Percentiles rank a stretch among this genome's conserved stretches.
These are phyloP conservation scores for Rhodomyrtus tomentosa DNA, from an alignment of 345 rosid species.

Conservation along the genomic window DNA sequence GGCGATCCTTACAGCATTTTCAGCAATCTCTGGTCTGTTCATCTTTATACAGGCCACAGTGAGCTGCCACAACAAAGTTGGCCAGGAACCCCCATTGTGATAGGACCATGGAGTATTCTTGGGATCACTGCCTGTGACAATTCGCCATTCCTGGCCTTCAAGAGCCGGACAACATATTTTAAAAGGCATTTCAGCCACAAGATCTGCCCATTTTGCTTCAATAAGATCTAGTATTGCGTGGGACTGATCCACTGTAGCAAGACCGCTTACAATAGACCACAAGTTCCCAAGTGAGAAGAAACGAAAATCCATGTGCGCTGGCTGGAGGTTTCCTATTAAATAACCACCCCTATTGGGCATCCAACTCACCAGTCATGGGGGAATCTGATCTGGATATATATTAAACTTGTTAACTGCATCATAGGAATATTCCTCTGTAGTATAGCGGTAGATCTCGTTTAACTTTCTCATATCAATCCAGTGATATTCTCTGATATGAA, in stretches of 20 bases:
- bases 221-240: conserved; percentile 79
- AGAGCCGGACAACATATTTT: conserved; percentile 80
- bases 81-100: conserved; percentile 95
- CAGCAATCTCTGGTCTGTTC: conserved; percentile 80
- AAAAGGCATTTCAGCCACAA: conserved; percentile 81
- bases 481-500: conserved; percentile 86
- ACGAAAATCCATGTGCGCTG: conserved; percentile 95
- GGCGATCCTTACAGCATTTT: conserved; percentile 55
- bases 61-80: conserved; percentile 95
- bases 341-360: conserved; percentile 81
- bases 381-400: conserved; percentile 89
- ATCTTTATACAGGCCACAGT: conserved; percentile 83
- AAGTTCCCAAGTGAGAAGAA: conserved; percentile 86
- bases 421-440: conserved; percentile 80
- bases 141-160: conserved; percentile 84
- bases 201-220: conserved; percentile 76
- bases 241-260: conserved; percentile 66
- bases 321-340: conserved; percentile 83
- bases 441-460: conserved; percentile 77
- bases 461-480: conserved; percentile 73
- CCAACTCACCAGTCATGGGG: conserved; percentile 74
- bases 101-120: conserved; percentile 96
- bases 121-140: conserved; percentile 86
- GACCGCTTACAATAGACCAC: conserved; percentile 70
- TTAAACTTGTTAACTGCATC: conserved; percentile 92